phyloP scores from a whole-genome alignment of 2,329 filamentous ascomycete genomes.

The Sarocladium kiliense region DNA sequence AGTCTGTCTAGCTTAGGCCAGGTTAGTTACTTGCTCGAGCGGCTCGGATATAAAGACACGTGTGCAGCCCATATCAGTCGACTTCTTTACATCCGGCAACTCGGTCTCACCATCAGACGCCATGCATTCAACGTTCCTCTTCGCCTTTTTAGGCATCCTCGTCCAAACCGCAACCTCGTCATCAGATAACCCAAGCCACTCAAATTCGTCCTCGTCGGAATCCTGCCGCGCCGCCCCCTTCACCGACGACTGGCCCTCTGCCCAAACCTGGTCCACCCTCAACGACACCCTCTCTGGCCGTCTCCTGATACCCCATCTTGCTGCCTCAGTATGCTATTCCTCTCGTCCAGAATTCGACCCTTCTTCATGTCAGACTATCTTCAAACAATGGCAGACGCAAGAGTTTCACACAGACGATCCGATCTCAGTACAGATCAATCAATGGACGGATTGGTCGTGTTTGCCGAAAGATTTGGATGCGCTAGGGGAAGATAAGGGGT shows the following conservation, averaged over 20 bases:
- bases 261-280: slow-evolving; percentile 37
- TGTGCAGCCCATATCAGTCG: too few relatives aligned
- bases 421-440: slow-evolving; percentile 29
- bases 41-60: too few relatives aligned
- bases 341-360: slow-evolving; percentile 20
- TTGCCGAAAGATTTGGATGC: slow-evolving; percentile 31
- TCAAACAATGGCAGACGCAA: slow-evolving; percentile 21
- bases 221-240: slow-evolving; percentile 41
- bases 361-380: slow-evolving; percentile 22
- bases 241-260: slow-evolving; percentile 41
- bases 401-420: slow-evolving; percentile 25
- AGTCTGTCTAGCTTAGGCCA: too few relatives aligned
- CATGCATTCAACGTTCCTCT: not conserved
- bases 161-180: not conserved
- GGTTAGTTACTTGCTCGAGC: too few relatives aligned
- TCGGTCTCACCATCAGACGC: not conserved
- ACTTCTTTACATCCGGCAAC: too few relatives aligned
- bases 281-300: slow-evolving; percentile 38
- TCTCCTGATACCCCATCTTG: slow-evolving; percentile 28
- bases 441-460: slow-evolving; percentile 46
- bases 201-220: not conserved
- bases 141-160: not conserved
- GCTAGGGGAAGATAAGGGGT: slow-evolving; percentile 25
- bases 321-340: slow-evolving; percentile 24
- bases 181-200: not conserved